Base-by-base conservation (phyloP, 2,329 filamentous ascomycete genomes). In the Neoarthrinium moseri region DNA sequence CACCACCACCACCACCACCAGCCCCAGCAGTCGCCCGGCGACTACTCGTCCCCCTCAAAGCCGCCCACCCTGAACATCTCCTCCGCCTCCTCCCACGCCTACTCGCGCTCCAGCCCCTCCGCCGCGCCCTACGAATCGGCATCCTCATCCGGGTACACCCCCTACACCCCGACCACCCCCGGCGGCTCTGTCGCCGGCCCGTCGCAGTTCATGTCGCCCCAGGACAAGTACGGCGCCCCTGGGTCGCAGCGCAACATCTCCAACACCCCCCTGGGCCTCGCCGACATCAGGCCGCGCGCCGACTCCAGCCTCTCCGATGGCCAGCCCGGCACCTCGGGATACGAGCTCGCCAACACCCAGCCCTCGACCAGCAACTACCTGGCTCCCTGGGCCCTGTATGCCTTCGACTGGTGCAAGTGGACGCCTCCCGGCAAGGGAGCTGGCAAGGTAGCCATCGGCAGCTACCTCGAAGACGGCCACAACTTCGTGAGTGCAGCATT, bases 391-490 rank as follows among this genome's bases (percentile, higher is more conserved):
- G 87, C 91, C 12, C 85, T 95, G 45, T 99, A 97, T 66, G 92
- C 94, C 11, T 92, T 95, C 59, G 94, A 99, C 71, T 99, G 94
- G 94, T 99, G 94, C 74, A 99, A 99, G 69, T 99, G 94, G 92
- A 83, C 88, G 13, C 84, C 92, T 3, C 83, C 90, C 59, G 84
- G 70, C 58, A 84, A 84, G 55, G 85, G 89, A 51, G 90, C 89
- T 4, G 94, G 94, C 30, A 97, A 97, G 69, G 80, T 99, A 57
- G 94, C 94, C 11, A 78, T 99, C 30, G 94, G 92, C 49, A 99
- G 94, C 72, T 97, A 97, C 65, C 73, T 97, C 42, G 94, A 99
- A 70, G 94, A 99, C 68, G 92, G 91, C 5, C 94, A 99, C 71
- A 99, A 99, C 65, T 99, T 95, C 74, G 91, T 96, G 74, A 59